Evolutionary conservation across 2,329 filamentous ascomycete genomes (phyloP).

Genomic region (Alternaria panax): DNA sequence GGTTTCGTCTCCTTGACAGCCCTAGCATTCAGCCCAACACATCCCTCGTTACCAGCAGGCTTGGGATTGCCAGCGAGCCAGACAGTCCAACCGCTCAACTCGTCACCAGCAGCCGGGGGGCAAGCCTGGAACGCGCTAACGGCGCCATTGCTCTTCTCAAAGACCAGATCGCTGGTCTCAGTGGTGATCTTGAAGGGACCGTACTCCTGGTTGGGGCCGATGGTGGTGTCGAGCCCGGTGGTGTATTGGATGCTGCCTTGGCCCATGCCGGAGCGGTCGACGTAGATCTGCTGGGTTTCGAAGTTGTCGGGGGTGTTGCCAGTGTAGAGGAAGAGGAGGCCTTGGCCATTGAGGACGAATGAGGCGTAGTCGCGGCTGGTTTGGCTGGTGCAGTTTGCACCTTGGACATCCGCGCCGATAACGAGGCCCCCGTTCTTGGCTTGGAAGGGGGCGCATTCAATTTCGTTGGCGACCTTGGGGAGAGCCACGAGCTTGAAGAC

Average conservation of each 20-base stretch:
- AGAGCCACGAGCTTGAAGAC: constrained; percentile 4
- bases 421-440: neutral
- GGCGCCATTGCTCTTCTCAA: neutral
- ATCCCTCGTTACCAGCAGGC: neutral
- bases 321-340: neutral
- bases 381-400: neutral
- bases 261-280: neutral
- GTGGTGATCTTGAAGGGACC: neutral
- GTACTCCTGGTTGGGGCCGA: neutral
- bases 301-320: neutral
- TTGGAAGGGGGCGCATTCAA: neutral
- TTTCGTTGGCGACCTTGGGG: neutral
- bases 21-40: constrained; percentile 1
- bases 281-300: neutral
- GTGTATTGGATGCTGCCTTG: neutral
- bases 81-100: neutral
- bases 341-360: neutral
- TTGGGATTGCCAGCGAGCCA: neutral
- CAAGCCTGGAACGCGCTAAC: neutral
- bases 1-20: neutral
- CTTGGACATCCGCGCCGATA: neutral
- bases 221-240: neutral
- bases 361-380: neutral
- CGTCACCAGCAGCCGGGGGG: neutral
- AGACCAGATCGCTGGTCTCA: neutral